These are phyloP conservation scores for Epichloe coenophiala DNA, from an alignment of 2,329 filamentous ascomycete genomes.

Conservation along the genomic window DNA sequence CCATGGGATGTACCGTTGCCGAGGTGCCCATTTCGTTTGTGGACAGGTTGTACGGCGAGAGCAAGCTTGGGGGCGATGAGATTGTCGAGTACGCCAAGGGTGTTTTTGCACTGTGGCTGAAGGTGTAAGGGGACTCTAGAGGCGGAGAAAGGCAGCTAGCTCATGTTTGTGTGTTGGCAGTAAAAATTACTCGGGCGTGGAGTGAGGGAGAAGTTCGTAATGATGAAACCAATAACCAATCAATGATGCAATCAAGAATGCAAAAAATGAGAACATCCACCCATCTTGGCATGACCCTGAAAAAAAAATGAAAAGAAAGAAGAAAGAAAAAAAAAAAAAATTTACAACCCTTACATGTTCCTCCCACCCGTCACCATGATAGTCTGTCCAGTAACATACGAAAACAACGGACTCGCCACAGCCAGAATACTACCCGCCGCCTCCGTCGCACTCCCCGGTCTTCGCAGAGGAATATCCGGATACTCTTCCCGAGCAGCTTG, in stretches of 20 bases:
- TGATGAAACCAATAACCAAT: background rate
- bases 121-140: constrained; percentile 36
- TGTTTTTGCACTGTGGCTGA: constrained; percentile 63
- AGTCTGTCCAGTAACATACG: constrained; percentile 77
- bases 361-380: constrained; percentile 73
- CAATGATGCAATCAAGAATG: background rate
- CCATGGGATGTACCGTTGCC: constrained; percentile 83
- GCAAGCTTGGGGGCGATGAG: constrained; percentile 86
- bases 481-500: constrained; percentile 25
- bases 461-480: constrained; percentile 63
- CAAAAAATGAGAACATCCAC: background rate
- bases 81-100: constrained; percentile 94
- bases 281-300: background rate
- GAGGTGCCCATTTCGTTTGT: constrained; percentile 97
- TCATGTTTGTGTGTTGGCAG: too few species aligned
- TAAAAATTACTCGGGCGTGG: too few species aligned
- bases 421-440: constrained; percentile 67
- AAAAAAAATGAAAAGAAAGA: too few species aligned
- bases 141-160: too few species aligned
- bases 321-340: background rate
- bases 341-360: constrained; percentile 32
- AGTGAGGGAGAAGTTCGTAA: too few species aligned
- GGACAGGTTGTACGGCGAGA: constrained; percentile 87
- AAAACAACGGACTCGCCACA: constrained; percentile 68
- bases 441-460: constrained; percentile 66